Base-by-base conservation (phyloP, 2,329 filamentous ascomycete species). In the Thielaviopsis euricoi region DNA sequence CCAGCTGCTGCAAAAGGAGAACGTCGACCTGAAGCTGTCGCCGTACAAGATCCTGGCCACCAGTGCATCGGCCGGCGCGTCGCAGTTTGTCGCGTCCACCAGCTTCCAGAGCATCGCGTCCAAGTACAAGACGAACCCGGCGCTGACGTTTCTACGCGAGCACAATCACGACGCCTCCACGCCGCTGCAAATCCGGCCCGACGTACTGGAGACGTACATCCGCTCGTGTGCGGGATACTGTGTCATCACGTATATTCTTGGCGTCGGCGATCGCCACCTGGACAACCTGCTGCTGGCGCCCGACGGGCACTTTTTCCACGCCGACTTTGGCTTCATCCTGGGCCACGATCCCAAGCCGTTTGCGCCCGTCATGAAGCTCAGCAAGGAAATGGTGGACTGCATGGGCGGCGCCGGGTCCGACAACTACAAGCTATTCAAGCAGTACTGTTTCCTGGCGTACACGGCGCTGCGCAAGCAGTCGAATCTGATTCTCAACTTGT, bases 331-430 rank as follows among this genome's bases (percentile, higher is more conserved):
- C 49, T 98, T 95, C 71, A 98, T 98, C 62, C 84, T 98, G 1
- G 93, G 93, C 19, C 87, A 93, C 48, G 93, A 98, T 64, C 93
- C 93, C 0, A 98, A 98, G 67, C 93, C 93, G 0, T 97, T 98
- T 67, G 91, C 93, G 0, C 93, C 93, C 0, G 83, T 91, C 56
- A 95, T 98, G 85, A 98, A 98, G 70, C 81, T 98, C 9, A 91
- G 86, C 67, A 91, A 90, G 64, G 91, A 98, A 67, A 98, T 98
- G 93, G 88, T 97, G 3, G 93, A 98, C 66, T 93, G 90, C 62
- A 96, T 98, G 89, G 94, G 94, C 48, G 93, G 93, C 13, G 78
- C 83, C 7, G 78, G 79, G 37, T 89, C 86, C 3, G 81, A 87
- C 22, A 85, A 94, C 62, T 98, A 95, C 69, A 76, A 84, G 50